Conservation (phyloP, 2,329 filamentous ascomycete species). For the Sporothrix dimorphospora region DNA sequence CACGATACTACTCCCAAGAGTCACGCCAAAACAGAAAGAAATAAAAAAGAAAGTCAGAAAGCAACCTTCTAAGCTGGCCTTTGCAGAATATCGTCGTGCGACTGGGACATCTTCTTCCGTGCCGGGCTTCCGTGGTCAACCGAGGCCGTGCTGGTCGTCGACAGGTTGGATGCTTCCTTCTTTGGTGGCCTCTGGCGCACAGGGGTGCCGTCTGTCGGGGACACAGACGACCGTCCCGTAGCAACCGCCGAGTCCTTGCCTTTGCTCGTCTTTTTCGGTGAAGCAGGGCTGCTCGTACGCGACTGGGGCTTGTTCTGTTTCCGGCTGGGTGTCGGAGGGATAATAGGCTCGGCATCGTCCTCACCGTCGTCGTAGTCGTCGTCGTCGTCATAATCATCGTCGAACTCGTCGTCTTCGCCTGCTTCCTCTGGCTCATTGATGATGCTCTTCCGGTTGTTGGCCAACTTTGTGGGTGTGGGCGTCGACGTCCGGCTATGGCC, state of each 20-base stretch:
- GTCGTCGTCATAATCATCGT: neutral
- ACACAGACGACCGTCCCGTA: neutral
- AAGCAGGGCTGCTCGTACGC: neutral
- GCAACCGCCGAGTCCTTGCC: slow-evolving; percentile 6
- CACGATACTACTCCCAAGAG: neutral
- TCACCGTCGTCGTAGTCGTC: slow-evolving; percentile 15
- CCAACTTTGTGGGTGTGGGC: neutral
- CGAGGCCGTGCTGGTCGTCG: neutral
- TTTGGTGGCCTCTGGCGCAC: slow-evolving; percentile 21
- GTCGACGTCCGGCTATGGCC: neutral
- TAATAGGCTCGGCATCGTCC: neutral
- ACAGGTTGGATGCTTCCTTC: slow-evolving; percentile 9
- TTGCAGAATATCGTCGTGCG: neutral
- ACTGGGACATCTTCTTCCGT: neutral
- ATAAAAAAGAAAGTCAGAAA: slow-evolving; percentile 30
- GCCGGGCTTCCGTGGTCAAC: neutral
- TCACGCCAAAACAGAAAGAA: neutral
- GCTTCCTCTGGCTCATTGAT: neutral
- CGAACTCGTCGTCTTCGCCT: neutral
- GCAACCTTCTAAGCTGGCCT: slow-evolving; percentile 1
- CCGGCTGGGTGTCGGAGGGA: neutral
- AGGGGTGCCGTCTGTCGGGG: neutral
- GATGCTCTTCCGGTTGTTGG: slow-evolving; percentile 12
- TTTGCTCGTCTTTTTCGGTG: neutral
- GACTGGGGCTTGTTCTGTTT: slow-evolving; percentile 15